Percentiles rank a stretch among this genome's conserved stretches.
phyloP scores from a whole-genome alignment of 2,329 filamentous ascomycete species.

The Endothia cerciana region DNA sequence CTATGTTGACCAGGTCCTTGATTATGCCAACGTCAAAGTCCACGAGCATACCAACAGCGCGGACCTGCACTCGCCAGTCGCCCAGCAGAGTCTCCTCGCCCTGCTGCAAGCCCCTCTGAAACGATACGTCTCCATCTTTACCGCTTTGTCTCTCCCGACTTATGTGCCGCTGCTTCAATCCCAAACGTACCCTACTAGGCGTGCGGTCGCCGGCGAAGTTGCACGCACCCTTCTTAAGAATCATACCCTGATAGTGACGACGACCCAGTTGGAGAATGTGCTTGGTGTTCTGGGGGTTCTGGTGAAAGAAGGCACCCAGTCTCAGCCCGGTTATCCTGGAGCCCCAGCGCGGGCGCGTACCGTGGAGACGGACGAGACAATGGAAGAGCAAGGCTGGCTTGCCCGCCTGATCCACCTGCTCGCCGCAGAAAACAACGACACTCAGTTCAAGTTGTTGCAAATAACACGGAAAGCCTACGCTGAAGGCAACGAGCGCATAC shows the following conservation, averaged over 20 bases:
- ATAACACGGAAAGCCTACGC: conserved; percentile 82
- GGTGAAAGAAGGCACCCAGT: conserved; percentile 88
- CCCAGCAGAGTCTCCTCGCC: conserved; percentile 86
- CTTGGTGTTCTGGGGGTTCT: conserved; percentile 87
- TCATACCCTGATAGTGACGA: conserved; percentile 76
- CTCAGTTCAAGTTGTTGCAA: conserved; percentile 91
- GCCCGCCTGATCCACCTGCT: conserved; percentile 90
- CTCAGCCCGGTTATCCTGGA: conserved; percentile 82
- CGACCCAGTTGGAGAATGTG: conserved; percentile 83
- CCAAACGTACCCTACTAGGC: conserved; percentile 89
- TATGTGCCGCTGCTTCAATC: conserved; percentile 89
- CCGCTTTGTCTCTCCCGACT: conserved; percentile 88
- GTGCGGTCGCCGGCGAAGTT: conserved; percentile 89
- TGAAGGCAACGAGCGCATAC: conserved; percentile 92
- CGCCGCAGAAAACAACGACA: conserved; percentile 82
- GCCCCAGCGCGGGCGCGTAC: conserved; percentile 73
- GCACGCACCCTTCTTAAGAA: conserved; percentile 81
- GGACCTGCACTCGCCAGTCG: conserved; percentile 86
- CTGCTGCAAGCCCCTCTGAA: conserved; percentile 90
- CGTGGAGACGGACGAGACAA: conserved; percentile 90
- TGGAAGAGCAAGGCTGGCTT: conserved; percentile 97
- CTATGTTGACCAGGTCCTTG: conserved; percentile 92
- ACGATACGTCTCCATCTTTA: conserved; percentile 92
- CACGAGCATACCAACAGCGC: conserved; percentile 89
- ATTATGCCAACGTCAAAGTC: conserved; percentile 86